Evolutionary conservation across 1,139 yeast species (phyloP).

Genomic region (Meyerozyma elateridarum): DNA sequence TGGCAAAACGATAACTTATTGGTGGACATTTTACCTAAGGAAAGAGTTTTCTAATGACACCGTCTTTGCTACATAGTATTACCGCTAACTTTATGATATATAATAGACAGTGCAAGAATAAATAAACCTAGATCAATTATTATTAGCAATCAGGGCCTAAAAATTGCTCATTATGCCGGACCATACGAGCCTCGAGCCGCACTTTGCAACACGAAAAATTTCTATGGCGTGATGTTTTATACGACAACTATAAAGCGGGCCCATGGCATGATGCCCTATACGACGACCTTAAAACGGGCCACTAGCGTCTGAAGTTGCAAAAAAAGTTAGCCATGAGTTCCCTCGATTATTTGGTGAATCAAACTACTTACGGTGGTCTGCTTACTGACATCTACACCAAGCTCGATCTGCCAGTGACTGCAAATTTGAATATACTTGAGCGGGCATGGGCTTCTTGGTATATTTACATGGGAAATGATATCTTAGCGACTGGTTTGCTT

Average conservation of each 20-base stretch:
- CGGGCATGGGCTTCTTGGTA: slow-evolving; percentile 43
- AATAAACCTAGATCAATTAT: too few relatives aligned
- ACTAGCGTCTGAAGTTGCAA: too few relatives aligned
- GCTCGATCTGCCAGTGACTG: slow-evolving; percentile 5
- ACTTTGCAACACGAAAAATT: too few relatives aligned
- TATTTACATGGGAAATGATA: slow-evolving; percentile 37
- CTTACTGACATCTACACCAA: slow-evolving; percentile 3
- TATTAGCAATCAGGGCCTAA: too few relatives aligned
- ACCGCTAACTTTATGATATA: too few relatives aligned
- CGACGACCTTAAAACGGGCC: background rate
- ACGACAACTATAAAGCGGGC: background rate
- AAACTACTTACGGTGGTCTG: background rate
- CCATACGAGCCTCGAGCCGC: too few relatives aligned
- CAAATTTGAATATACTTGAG: slow-evolving; percentile 25
- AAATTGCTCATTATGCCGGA: too few relatives aligned
- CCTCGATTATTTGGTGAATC: slow-evolving; percentile 1
- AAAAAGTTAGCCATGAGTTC: background rate
- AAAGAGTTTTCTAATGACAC: slow-evolving; percentile 53
- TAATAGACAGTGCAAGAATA: too few relatives aligned
- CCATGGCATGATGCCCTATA: background rate
- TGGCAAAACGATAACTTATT: slow-evolving; percentile 49
- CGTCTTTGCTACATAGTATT: slow-evolving; percentile 1
- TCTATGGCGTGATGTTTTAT: slow-evolving; percentile 2
- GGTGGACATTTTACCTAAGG: slow-evolving; percentile 79
- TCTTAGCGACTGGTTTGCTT: slow-evolving; percentile 43